A percentile compares a stretch with the other conserved stretches of the same genome.
phyloP scores from a whole-genome alignment of 2,329 filamentous ascomycete species.

The Neopestalotiopsis sp. region DNA sequence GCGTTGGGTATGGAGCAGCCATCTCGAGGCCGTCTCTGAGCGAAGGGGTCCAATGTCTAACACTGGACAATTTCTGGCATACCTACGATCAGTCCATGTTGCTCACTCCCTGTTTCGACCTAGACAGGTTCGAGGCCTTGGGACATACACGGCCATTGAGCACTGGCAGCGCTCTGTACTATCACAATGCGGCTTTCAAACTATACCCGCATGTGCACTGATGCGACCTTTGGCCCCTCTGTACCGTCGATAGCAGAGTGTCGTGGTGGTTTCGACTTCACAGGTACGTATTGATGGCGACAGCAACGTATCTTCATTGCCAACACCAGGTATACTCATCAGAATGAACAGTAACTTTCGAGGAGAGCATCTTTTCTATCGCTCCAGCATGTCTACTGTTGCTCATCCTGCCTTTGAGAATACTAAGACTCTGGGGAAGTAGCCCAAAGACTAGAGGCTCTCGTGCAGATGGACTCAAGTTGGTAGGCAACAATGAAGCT shows the following conservation, averaged over 20 bases:
- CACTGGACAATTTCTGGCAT: not conserved
- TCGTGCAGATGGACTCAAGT: not conserved
- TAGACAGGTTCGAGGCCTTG: not conserved
- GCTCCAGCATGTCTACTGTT: slow-evolving; percentile 18
- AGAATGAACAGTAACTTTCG: slow-evolving; percentile 16
- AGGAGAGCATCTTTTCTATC: slow-evolving; percentile 19
- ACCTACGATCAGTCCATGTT: not conserved
- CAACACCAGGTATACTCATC: not conserved
- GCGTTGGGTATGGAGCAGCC: not conserved
- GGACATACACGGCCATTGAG: not conserved
- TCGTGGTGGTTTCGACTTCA: slow-evolving; percentile 17
- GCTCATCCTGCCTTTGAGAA: slow-evolving; percentile 7
- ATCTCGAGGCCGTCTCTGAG: not conserved
- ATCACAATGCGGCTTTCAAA: not conserved
- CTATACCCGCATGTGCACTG: not conserved
- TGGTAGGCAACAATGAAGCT: not conserved
- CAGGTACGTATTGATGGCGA: slow-evolving; percentile 3
- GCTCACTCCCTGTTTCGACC: not conserved
- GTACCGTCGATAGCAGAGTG: slow-evolving; percentile 4
- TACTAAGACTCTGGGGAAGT: slow-evolving; percentile 13
- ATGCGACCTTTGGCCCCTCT: not conserved
- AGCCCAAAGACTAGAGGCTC: not conserved
- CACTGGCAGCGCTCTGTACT: not conserved
- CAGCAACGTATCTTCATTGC: not conserved
- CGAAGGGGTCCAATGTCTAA: not conserved